Percentiles rank a stretch among this genome's conserved stretches.
These are phyloP conservation scores for Psilocybe sp. DNA, from an alignment of 768 basidiomycete genomes.

Conservation along the genomic window DNA sequence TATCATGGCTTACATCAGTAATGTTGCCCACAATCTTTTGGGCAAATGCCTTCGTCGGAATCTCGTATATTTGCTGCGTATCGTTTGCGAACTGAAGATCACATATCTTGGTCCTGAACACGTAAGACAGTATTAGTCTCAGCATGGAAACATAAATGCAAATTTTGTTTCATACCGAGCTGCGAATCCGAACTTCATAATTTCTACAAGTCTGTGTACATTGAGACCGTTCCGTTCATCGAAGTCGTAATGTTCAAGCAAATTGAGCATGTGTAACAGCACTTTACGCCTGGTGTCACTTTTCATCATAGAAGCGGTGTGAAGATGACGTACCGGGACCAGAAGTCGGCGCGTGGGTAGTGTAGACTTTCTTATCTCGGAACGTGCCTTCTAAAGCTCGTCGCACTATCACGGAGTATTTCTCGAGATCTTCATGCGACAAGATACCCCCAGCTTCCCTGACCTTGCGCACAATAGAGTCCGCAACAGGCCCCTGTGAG, in stretches of 20 bases:
- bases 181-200: constrained; percentile 71
- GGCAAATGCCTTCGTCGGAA: constrained; percentile 70
- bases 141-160: not conserved
- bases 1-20: constrained; percentile 60
- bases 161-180: constrained; percentile 30
- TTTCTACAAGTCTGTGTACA: constrained; percentile 80
- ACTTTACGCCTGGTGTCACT: constrained; percentile 32
- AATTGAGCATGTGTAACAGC: constrained; percentile 89
- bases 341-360: constrained; percentile 79
- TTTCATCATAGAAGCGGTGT: not conserved
- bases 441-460: constrained; percentile 75
- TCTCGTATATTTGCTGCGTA: constrained; percentile 52
- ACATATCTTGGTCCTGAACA: constrained; percentile 70
- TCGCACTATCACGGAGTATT: constrained; percentile 65
- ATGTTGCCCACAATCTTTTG: constrained; percentile 60
- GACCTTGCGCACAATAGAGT: constrained; percentile 72
- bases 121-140: too few species aligned
- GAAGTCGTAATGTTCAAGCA: constrained; percentile 72
- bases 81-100: constrained; percentile 73
- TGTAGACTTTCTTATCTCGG: constrained; percentile 76
- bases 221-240: constrained; percentile 58
- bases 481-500: constrained; percentile 73
- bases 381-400: constrained; percentile 80
- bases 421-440: constrained; percentile 66
- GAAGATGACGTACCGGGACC: constrained; percentile 55